Conservation (phyloP, 2,329 filamentous ascomycete genomes). For the Chrysoporthe cubensis region DNA sequence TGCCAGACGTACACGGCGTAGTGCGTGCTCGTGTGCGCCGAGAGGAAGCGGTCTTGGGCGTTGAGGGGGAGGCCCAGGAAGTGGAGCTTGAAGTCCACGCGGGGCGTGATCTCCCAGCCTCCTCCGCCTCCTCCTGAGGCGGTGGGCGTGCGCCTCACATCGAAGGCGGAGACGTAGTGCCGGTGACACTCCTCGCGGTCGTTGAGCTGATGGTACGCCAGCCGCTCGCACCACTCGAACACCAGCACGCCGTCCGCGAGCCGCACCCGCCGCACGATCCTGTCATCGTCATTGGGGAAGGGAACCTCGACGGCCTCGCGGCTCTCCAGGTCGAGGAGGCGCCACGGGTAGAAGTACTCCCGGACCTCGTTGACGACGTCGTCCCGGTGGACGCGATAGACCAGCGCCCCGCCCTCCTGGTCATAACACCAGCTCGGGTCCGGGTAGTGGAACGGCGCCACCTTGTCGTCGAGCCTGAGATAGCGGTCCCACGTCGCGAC, state of each 20-base stretch:
- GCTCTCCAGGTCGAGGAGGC: conserved; percentile 55
- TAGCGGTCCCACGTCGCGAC: conserved; percentile 50
- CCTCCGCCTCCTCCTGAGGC: conserved; percentile 18
- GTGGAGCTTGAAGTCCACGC: conserved; percentile 65
- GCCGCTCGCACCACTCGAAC: conserved; percentile 64
- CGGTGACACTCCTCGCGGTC: conserved; percentile 55
- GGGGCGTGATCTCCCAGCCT: conserved; percentile 52
- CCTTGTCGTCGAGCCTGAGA: conserved; percentile 46
- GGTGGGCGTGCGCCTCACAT: conserved; percentile 42
- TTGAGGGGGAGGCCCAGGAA: conserved; percentile 59
- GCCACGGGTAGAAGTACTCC: conserved; percentile 38
- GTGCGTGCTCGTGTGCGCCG: conserved; percentile 60
- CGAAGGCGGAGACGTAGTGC: conserved; percentile 64
- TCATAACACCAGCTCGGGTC: conserved; percentile 60
- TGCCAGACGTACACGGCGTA: conserved; percentile 68
- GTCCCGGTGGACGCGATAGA: conserved; percentile 48
- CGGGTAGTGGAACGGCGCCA: conserved; percentile 47
- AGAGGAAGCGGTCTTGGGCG: conserved; percentile 64
- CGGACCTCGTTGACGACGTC: conserved; percentile 22
- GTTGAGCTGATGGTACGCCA: conserved; percentile 55
- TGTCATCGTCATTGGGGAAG: conserved; percentile 50
- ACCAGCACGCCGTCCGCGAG: conserved; percentile 59
- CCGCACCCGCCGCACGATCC: conserved; percentile 58
- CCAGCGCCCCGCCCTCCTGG: conserved; percentile 55
- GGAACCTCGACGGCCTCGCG: conserved; percentile 50